phyloP scores from a whole-genome alignment of 805 yeast species.

The Maudiozyma saulgeensis region DNA sequence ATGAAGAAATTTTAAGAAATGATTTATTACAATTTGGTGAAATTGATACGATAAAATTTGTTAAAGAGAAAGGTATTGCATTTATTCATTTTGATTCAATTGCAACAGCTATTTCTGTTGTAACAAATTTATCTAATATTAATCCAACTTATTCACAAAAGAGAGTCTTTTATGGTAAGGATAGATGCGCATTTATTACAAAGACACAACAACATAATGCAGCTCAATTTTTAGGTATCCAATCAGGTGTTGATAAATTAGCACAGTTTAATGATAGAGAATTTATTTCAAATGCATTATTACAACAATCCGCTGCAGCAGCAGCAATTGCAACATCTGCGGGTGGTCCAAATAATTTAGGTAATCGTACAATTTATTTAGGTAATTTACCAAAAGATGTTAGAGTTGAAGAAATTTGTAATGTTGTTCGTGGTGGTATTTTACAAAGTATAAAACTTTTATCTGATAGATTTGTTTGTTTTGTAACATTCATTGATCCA shows the following conservation, averaged over 20 bases:
- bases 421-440: slow-evolving; percentile 91
- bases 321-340: slow-evolving; percentile 95
- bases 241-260: slow-evolving; percentile 73
- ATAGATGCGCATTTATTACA: slow-evolving; percentile 88
- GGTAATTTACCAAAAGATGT: slow-evolving; percentile 86
- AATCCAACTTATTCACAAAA: slow-evolving; percentile 62
- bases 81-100: slow-evolving; percentile 86
- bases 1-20: slow-evolving; percentile 55
- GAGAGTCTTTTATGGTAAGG: slow-evolving; percentile 86
- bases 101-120: slow-evolving; percentile 77
- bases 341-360: slow-evolving; percentile 85
- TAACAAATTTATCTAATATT: slow-evolving; percentile 56
- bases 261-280: slow-evolving; percentile 58
- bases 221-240: slow-evolving; percentile 84
- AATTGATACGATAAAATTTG: slow-evolving; percentile 75
- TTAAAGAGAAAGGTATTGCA: slow-evolving; percentile 75
- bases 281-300: slow-evolving; percentile 57
- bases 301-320: slow-evolving; percentile 93
- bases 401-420: slow-evolving; percentile 86
- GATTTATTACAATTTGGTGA: slow-evolving; percentile 70
- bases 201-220: slow-evolving; percentile 96
- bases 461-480: slow-evolving; percentile 82
- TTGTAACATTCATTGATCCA: slow-evolving; percentile 91
- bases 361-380: slow-evolving; percentile 86
- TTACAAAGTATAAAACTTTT: slow-evolving; percentile 74